Percentiles rank a stretch among this genome's conserved stretches.
Conservation (phyloP, 2,329 filamentous ascomycete species). For the Colletotrichum abscissum region DNA sequence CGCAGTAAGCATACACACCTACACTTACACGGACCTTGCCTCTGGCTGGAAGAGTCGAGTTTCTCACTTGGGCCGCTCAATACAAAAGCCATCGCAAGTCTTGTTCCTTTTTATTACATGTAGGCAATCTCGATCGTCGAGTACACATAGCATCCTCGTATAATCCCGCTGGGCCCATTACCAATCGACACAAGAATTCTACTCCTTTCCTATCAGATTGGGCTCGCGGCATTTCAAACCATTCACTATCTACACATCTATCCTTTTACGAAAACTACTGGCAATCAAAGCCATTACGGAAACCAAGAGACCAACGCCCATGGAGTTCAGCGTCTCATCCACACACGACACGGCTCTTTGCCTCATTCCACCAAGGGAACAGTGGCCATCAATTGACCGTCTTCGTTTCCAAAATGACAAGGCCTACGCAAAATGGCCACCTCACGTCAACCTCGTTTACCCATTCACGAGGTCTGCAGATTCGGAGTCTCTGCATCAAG, state of each 20-base stretch:
- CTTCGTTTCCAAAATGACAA: conserved; percentile 73
- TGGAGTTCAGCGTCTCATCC: conserved; percentile 6
- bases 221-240: neutral
- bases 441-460: conserved; percentile 75
- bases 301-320: neutral
- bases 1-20: neutral
- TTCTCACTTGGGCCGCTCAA: neutral
- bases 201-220: too few species aligned
- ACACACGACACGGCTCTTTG: conserved; percentile 70
- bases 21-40: neutral
- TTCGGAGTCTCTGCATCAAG: conserved; percentile 56
- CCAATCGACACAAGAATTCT: neutral
- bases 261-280: neutral
- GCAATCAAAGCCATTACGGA: neutral
- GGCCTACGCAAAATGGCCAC: conserved; percentile 70
- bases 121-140: neutral
- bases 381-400: conserved; percentile 61
- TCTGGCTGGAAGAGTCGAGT: neutral
- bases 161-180: neutral
- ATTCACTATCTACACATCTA: too few species aligned
- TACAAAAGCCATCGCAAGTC: neutral
- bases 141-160: neutral
- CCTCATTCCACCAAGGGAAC: conserved; percentile 62
- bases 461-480: conserved; percentile 63
- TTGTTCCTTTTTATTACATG: neutral